Base-by-base conservation (phyloP, 2,329 filamentous ascomycete species). In the Xylaria sp. region DNA sequence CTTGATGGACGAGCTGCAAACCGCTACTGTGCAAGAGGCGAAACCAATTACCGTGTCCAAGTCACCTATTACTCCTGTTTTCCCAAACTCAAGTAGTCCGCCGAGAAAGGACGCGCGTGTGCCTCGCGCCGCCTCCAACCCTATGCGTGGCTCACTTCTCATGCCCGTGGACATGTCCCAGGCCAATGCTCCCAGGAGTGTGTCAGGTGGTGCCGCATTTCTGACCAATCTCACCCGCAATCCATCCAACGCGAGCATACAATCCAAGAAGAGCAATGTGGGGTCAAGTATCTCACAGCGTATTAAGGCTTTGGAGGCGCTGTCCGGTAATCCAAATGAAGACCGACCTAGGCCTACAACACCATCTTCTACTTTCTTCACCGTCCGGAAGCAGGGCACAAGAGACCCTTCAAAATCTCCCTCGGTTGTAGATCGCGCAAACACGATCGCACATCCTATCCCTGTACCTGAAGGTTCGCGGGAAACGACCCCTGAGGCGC, bases 271-370 rank as follows among this genome's bases (percentile, higher is more conserved):
- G 78, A 86, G 90, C 72, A 96, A 93, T 75, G 88, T 98, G 27
- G 94, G 93, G 7, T 94, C 92, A 8, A 94, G 93, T 73, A 98
- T 99, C 69, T 97, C 95, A 2, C 93, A 95, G 78, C 91, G 96
- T 50, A 98, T 98, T 79, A 97, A 97, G 80, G 94, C 94, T 6
- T 84, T 99, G 61, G 93, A 97, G 77, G 94, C 93, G 79, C 86
- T 96, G 72, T 86, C 90, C 67, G 81, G 85, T 77, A 76, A 78
- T 76, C 70, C 79, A 53, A 73, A 50, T 5, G 74, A 76, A 47
- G 75, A 58, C 70, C 70, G 76, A 62, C 75, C 72, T 69, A 75
- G 69, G 68, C 75, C 72, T 11, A 72, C 72, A 2, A 67, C 79
- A 27, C 76, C 82, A 19, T 78, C 80, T 9, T 78, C 84, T 50